phyloP scores from a whole-genome alignment of 495 filamentous ascomycete genomes.

The Viridothelium virens region DNA sequence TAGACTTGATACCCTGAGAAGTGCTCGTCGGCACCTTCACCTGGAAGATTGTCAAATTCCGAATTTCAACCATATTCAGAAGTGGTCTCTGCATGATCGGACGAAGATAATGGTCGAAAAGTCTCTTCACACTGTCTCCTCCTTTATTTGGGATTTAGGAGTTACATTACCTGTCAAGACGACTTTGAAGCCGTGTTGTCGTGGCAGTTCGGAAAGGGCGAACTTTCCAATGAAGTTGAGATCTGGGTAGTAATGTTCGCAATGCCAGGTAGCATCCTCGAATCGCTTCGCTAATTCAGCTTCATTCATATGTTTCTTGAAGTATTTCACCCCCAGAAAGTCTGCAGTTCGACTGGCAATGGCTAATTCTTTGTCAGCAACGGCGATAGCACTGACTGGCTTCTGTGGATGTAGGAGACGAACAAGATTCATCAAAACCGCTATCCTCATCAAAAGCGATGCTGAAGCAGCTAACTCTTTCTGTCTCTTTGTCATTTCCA shows the following conservation, averaged over 20 bases:
- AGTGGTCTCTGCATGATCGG: too few relatives aligned
- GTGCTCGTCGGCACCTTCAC: constrained; percentile 49
- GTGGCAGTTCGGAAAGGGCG: constrained; percentile 39
- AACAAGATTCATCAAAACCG: constrained; percentile 44
- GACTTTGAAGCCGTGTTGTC: constrained; percentile 42
- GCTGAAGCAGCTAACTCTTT: constrained; percentile 40
- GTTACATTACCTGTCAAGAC: constrained; percentile 35
- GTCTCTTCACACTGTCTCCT: not conserved
- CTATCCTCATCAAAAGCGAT: constrained; percentile 42
- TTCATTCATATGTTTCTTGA: constrained; percentile 42
- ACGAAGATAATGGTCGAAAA: too few relatives aligned
- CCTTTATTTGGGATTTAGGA: not conserved
- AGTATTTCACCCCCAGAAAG: constrained; percentile 42
- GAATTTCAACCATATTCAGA: too few relatives aligned
- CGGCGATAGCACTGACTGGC: constrained; percentile 4
- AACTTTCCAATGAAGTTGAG: constrained; percentile 44
- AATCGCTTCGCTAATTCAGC: constrained; percentile 39
- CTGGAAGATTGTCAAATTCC: constrained; percentile 14
- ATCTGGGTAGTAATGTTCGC: constrained; percentile 41
- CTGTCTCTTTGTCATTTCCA: constrained; percentile 32
- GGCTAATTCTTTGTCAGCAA: constrained; percentile 23
- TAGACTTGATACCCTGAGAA: constrained; percentile 46
- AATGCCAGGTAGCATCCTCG: constrained; percentile 44
- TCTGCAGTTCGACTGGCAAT: constrained; percentile 46
- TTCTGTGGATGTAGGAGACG: not conserved